phyloP scores from a whole-genome alignment of 768 basidiomycete species.

The Sarcodon aspratus region DNA sequence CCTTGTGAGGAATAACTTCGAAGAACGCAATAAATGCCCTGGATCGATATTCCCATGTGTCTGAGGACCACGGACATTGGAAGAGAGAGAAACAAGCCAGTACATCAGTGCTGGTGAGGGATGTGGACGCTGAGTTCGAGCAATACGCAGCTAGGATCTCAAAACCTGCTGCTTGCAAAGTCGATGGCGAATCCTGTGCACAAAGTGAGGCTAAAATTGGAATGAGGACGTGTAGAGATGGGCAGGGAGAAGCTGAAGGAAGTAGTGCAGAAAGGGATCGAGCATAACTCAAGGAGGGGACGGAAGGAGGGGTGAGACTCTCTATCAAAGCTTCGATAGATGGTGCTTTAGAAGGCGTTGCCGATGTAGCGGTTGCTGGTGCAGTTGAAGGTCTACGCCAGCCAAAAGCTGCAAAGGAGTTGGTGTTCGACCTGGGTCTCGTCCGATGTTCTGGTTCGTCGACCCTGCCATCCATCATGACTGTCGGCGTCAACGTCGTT shows the following conservation, averaged over 20 bases:
- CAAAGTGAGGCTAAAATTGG: conserved; percentile 57
- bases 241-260: conserved; percentile 40
- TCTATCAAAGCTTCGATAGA: conserved; percentile 37
- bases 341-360: conserved; percentile 8
- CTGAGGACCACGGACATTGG: conserved; percentile 45
- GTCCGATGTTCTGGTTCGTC: conserved; percentile 13
- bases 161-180: conserved; percentile 56
- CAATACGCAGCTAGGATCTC: conserved; percentile 65
- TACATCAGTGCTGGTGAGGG: conserved; percentile 43
- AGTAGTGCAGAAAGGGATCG: conserved; percentile 44
- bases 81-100: conserved; percentile 58
- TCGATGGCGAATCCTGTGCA: conserved; percentile 34
- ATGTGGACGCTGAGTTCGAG: conserved; percentile 40
- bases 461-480: background rate
- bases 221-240: conserved; percentile 38
- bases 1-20: conserved; percentile 43
- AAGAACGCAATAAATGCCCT: conserved; percentile 59
- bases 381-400: conserved; percentile 12
- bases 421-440: conserved; percentile 16
- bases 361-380: conserved; percentile 5
- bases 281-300: conserved; percentile 58
- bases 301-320: conserved; percentile 36
- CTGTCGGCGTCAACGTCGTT: background rate
- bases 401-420: conserved; percentile 7
- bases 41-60: conserved; percentile 61